Evolutionary conservation across 164 flowering plant genomes (phyloP).

Genomic region (Vitis rupestris): DNA sequence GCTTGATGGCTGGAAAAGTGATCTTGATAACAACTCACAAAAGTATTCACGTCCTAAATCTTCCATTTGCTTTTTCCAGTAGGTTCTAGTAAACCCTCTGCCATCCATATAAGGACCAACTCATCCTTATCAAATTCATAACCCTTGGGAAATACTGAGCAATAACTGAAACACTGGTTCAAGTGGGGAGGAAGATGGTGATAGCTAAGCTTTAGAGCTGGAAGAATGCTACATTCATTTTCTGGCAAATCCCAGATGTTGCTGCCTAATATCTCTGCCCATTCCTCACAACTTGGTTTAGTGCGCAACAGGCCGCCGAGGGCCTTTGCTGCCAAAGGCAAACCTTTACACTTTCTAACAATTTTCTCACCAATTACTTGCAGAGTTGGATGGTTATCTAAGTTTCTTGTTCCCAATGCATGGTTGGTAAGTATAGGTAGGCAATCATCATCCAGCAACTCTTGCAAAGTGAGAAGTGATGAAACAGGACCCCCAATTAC

Average conservation of each 20-base stretch:
- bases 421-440: too few species aligned
- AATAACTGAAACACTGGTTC: constrained; percentile 9
- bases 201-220: background rate
- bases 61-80: background rate
- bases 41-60: background rate
- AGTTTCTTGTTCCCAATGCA: too few species aligned
- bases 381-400: too few species aligned
- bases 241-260: background rate
- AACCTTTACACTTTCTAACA: too few species aligned
- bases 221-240: background rate
- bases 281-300: too few species aligned
- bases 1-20: background rate
- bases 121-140: background rate
- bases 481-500: too few species aligned
- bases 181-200: background rate
- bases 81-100: background rate
- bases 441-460: too few species aligned
- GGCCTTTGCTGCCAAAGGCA: too few species aligned
- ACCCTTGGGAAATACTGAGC: constrained; percentile 11
- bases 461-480: too few species aligned
- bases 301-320: too few species aligned
- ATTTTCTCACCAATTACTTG: too few species aligned
- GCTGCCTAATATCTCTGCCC: background rate
- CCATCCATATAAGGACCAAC: constrained; percentile 5
- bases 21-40: background rate